Conservation (phyloP, 164 flowering plant species). For the Stephania cephalantha region DNA sequence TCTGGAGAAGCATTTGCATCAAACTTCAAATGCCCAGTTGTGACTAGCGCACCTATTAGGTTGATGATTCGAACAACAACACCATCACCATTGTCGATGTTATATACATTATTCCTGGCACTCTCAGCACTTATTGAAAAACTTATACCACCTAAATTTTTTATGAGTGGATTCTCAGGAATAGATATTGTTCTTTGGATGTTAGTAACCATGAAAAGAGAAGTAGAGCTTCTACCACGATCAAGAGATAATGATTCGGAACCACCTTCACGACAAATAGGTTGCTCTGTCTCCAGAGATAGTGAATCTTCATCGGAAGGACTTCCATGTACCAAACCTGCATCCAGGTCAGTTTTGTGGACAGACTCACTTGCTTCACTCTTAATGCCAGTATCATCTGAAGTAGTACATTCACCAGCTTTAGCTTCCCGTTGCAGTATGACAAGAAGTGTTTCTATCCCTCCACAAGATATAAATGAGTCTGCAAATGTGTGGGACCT, state of each 20-base stretch:
- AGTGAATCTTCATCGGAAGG: slow-evolving; percentile 27
- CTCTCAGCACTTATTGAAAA: slow-evolving; percentile 84
- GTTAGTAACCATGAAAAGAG: slow-evolving; percentile 21
- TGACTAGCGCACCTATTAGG: slow-evolving; percentile 66
- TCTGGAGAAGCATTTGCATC: slow-evolving; percentile 42
- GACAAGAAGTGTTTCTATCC: slow-evolving; percentile 92
- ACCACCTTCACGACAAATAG: slow-evolving; percentile 25
- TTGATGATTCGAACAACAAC: slow-evolving; percentile 78
- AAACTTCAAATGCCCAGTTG: slow-evolving; percentile 67
- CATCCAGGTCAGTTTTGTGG: slow-evolving; percentile 22
- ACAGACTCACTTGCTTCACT: slow-evolving; percentile 17
- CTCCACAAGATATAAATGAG: slow-evolving; percentile 85
- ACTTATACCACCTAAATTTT: slow-evolving; percentile 82
- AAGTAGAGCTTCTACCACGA: slow-evolving; percentile 17
- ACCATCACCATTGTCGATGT: slow-evolving; percentile 80
- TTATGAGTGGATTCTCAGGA: slow-evolving; percentile 49
- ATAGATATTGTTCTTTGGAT: slow-evolving; percentile 57
- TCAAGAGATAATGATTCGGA: slow-evolving; percentile 20
- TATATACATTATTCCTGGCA: slow-evolving; percentile 92
- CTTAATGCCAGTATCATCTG: slow-evolving; percentile 11
- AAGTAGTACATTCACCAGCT: slow-evolving; percentile 50
- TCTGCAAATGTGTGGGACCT: slow-evolving; percentile 88
- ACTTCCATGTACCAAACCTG: slow-evolving; percentile 18
- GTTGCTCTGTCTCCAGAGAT: slow-evolving; percentile 28
- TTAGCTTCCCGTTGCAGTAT: slow-evolving; percentile 88